Evolutionary conservation across 208 protist species (phyloP), one percentile per base, ranked within the genome.

Genomic region (Porcisia deanei): DNA sequence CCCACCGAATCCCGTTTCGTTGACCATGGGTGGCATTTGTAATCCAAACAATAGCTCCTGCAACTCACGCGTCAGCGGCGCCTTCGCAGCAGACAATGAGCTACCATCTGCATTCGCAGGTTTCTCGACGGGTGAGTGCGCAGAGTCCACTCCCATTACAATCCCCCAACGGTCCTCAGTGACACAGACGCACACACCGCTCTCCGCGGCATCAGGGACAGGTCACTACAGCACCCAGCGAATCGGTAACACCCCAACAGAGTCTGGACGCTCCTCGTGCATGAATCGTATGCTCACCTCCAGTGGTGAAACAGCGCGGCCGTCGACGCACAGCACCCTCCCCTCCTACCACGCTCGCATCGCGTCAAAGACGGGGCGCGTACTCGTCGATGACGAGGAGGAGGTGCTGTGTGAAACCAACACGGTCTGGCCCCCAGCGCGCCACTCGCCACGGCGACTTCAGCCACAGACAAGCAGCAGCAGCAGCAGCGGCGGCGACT

Each of bases 381-480:
- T 84, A 18, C 59, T 84, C 20, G 75, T 84, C 10, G 71, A 80
- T 34, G 80, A 80, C 45, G 79, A 83, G 12, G 80, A 84, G 30
- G 80, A 84, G 47, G 55, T 84, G 49, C 58, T 84, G 1, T 79
- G 60, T 22, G 78, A 77, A 18, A 73, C 30, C 16, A 78, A 82
- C 68, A 78, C 73, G 16, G 71, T 84, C 53, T n/a, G 71, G 0
- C 67, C 55, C 2, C 34, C 37, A 7, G 41, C 34, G 43, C 69
- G 22, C 2, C 47, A 71, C 55, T 64, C 79, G 10, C 49, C 41
- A 20, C 71, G 41, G 58, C 41, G 39, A 34, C 70, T 43, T 30
- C 63, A 34, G 30, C 41, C 0, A 5, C 9, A 10, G 18, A 39
- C 47, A 53, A 16, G 25, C 66, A 58, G 49, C 58, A 39, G 67